Evolutionary conservation across 2,329 filamentous ascomycete genomes (phyloP), one percentile per base, ranked within the genome.

Genomic region (Alternaria triticina): DNA sequence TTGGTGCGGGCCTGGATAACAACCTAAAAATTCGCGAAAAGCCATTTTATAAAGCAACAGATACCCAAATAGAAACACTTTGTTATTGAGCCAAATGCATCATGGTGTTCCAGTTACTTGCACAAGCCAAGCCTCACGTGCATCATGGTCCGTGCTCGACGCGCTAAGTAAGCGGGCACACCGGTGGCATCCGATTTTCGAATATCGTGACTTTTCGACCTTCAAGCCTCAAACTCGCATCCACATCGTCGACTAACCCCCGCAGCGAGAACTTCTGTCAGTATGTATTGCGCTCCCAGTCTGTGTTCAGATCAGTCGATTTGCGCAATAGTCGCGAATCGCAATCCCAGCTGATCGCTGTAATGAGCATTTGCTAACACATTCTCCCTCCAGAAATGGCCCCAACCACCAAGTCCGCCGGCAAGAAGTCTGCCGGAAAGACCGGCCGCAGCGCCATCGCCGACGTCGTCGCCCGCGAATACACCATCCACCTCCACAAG

Each of bases 401-500:
- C 61, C 70, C 70, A 65, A 79, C 67, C 76, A 74, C 78, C 71
- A 73, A 76, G 80, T 83, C 74, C 62, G 51, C 57, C 79, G 70
- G 66, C 65, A 88, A 89, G 86, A 91, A 89, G 86, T 85, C 86
- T 72, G 82, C 87, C 79, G 86, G 84, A 83, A 91, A 90, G 87
- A 77, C 84, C 77, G 83, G 85, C 80, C 93, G 94, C 83, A 97
- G 93, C 85, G 96, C 96, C 87, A 97, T 99, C 85, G 91, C 93
- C 86, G 95, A 99, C 86, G 96, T 99, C 83, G 95, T 99, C 85
- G 91, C 96, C 81, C 93, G 96, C 89, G 96, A 99, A 89, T 99
- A 99, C 91, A 99, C 96, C 86, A 98, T 99, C 88, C 95, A 99
- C 90, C 88, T 99, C 80, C 96, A 99, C 93, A 98, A 97, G 92